Evolutionary conservation across 2,329 filamentous ascomycete genomes (phyloP).

Genomic region (Ilyonectria sp.): DNA sequence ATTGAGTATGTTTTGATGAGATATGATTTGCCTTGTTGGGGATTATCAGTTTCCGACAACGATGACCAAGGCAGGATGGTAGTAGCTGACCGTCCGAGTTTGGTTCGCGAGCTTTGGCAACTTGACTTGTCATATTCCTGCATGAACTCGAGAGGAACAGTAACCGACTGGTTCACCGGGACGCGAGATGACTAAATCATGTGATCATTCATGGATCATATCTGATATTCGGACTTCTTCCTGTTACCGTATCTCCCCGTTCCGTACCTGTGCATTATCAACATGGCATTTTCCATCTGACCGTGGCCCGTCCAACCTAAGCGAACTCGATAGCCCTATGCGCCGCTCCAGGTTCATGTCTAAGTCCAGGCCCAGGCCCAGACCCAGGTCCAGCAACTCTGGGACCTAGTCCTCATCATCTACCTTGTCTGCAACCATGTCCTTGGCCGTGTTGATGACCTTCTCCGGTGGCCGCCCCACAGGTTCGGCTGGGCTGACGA

Average conservation of each 20-base stretch:
- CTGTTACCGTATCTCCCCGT: conserved; percentile 18
- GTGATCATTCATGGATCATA: conserved; percentile 38
- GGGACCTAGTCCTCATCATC: conserved; percentile 64
- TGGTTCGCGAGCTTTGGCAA: conserved; percentile 8
- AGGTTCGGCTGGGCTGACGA: conserved; percentile 63
- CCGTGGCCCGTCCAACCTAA: conserved; percentile 4
- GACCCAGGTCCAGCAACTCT: background rate
- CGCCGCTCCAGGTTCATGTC: conserved; percentile 6
- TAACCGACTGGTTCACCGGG: conserved; percentile 24
- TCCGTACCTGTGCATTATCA: conserved; percentile 13
- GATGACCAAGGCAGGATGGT: conserved; percentile 5
- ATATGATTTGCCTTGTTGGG: conserved; percentile 6
- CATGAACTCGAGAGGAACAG: conserved; percentile 19
- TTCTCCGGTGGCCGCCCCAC: conserved; percentile 62
- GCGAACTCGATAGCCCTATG: conserved; percentile 9
- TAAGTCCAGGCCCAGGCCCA: background rate
- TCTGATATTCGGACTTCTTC: conserved; percentile 37
- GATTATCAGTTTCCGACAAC: conserved; percentile 13
- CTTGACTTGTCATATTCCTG: conserved; percentile 36
- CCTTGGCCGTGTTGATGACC: conserved; percentile 65
- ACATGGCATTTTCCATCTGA: conserved; percentile 15
- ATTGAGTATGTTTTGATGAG: background rate
- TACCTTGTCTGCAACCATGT: conserved; percentile 67
- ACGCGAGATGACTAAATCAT: conserved; percentile 31
- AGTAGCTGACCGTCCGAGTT: background rate